These are phyloP conservation scores for Zygotorulaspora chibaensis DNA, from an alignment of 805 yeast species.

Conservation along the genomic window DNA sequence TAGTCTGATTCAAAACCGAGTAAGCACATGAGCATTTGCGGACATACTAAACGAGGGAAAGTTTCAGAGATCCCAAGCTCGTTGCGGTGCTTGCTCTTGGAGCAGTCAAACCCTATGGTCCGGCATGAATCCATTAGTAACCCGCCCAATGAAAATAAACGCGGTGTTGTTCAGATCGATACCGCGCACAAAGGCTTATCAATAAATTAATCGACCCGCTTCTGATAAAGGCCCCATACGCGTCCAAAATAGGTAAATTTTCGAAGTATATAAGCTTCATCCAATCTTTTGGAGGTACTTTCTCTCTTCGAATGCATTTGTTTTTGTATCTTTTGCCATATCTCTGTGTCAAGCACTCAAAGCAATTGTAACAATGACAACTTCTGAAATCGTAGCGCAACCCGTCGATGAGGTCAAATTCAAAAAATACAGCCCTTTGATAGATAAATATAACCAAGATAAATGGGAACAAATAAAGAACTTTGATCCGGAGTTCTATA, in stretches of 20 bases:
- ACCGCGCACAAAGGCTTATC: not conserved
- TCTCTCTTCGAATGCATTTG: too few relatives aligned
- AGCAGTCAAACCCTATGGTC: too few relatives aligned
- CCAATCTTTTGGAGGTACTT: too few relatives aligned
- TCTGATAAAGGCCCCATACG: not conserved
- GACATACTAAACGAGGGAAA: too few relatives aligned
- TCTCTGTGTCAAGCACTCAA: not conserved
- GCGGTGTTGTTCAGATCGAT: not conserved
- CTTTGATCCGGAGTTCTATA: constrained; percentile 23
- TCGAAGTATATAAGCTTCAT: not conserved
- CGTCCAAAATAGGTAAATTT: not conserved
- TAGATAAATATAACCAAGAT: constrained; percentile 22
- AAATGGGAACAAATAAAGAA: constrained; percentile 19
- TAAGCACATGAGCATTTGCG: too few relatives aligned
- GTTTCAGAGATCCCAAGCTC: too few relatives aligned
- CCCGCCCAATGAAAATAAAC: not conserved
- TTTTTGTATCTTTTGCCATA: too few relatives aligned
- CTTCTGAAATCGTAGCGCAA: not conserved
- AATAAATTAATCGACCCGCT: not conserved
- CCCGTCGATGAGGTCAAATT: constrained; percentile 12
- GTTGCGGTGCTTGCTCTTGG: too few relatives aligned
- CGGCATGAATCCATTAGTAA: too few relatives aligned
- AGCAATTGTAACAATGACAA: constrained; percentile 2
- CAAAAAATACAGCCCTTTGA: constrained; percentile 16
- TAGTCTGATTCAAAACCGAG: too few relatives aligned